Percentiles rank a stretch among this genome's conserved stretches.
These are phyloP conservation scores for Penicillium griseofulvum DNA, from an alignment of 2,329 filamentous ascomycete species.

Conservation along the genomic window DNA sequence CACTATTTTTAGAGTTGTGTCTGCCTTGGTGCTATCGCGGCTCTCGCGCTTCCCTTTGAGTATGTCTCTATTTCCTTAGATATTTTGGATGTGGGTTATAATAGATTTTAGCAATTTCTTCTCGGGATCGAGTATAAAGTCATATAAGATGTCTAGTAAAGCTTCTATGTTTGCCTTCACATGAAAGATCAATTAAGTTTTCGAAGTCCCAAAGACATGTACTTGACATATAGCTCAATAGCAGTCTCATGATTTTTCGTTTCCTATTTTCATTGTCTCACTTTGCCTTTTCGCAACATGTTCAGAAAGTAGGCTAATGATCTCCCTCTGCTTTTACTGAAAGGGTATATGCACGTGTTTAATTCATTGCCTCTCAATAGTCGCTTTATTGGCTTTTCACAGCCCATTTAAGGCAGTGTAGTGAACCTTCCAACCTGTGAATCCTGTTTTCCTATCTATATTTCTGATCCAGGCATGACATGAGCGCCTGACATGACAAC, in stretches of 20 bases:
- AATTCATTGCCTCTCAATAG: not conserved
- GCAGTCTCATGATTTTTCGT: not conserved
- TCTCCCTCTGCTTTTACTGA: not conserved
- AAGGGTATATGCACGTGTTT: not conserved
- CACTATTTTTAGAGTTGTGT: not conserved
- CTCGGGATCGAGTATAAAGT: not conserved
- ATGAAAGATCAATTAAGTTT: not conserved
- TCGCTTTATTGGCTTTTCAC: not conserved
- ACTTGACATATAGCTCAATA: not conserved
- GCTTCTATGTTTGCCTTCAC: not conserved
- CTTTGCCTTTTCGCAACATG: not conserved
- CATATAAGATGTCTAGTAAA: not conserved
- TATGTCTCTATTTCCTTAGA: not conserved
- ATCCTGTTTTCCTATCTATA: not conserved
- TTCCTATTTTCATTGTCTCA: not conserved
- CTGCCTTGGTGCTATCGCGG: not conserved
- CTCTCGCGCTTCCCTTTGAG: conserved; percentile 1
- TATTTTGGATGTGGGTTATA: not conserved
- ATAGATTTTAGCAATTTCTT: not conserved
- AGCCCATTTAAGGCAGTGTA: not conserved
- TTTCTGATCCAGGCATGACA: not conserved
- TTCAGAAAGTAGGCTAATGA: not conserved
- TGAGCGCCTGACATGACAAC: not conserved
- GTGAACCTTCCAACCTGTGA: not conserved
- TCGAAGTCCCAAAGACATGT: not conserved